phyloP scores from a whole-genome alignment of 306 rosid species.

The Rosa rugosa region DNA sequence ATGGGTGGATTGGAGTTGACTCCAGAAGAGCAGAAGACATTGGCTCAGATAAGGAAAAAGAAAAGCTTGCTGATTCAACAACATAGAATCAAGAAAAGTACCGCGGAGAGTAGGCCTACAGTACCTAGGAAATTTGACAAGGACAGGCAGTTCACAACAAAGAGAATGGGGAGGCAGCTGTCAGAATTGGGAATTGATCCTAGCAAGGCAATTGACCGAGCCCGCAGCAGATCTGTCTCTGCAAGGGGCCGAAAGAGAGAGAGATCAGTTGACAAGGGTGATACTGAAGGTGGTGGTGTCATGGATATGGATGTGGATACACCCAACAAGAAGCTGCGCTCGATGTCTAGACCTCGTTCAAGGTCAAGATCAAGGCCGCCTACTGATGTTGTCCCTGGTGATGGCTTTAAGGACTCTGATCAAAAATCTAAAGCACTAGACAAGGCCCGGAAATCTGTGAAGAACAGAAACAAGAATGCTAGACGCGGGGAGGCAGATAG shows the following conservation, averaged over 20 bases:
- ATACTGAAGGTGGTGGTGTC: neutral
- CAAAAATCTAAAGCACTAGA: slow-evolving; percentile 10
- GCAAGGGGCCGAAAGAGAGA: neutral
- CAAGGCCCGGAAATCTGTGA: neutral
- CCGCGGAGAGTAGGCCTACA: neutral
- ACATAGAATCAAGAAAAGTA: slow-evolving; percentile 10
- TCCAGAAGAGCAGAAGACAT: neutral
- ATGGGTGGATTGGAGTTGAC: slow-evolving; percentile 38
- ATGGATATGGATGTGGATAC: neutral
- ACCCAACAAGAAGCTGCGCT: neutral
- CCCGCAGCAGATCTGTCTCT: slow-evolving; percentile 13
- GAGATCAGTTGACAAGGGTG: neutral
- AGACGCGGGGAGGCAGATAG: neutral
- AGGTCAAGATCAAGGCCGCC: slow-evolving; percentile 8
- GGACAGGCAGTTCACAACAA: slow-evolving; percentile 1
- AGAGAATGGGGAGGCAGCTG: slow-evolving; percentile 12
- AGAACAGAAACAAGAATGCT: slow-evolving; percentile 1
- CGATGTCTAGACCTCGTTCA: neutral
- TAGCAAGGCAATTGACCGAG: neutral
- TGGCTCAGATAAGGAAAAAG: neutral
- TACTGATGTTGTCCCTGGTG: slow-evolving; percentile 10
- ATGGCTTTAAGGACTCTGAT: neutral
- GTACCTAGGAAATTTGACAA: neutral
- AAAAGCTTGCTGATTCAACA: neutral
- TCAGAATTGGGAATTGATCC: neutral